Percentiles rank a stretch among this genome's conserved stretches.
These are phyloP conservation scores for Epichloe baconii DNA, from an alignment of 2,329 filamentous ascomycete species.

Conservation along the genomic window DNA sequence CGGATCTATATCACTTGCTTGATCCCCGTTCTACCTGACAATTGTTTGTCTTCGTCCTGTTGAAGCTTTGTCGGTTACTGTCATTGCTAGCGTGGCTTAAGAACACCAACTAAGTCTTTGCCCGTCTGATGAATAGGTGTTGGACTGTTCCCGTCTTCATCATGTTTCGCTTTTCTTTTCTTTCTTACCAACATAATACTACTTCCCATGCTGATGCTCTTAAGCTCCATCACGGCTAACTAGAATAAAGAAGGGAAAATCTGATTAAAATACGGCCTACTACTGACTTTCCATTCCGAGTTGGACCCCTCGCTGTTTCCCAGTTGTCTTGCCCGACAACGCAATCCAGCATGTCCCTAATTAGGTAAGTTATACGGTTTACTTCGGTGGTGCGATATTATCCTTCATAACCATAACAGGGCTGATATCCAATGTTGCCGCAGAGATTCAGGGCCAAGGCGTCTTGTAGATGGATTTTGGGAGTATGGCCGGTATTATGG, in stretches of 20 bases:
- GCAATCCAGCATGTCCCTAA: neutral
- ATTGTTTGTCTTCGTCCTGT: neutral
- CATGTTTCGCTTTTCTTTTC: neutral
- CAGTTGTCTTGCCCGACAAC: neutral
- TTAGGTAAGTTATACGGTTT: neutral
- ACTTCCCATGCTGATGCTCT: too few species aligned
- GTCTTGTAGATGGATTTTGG: conserved; percentile 16
- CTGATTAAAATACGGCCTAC: neutral
- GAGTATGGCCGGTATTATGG: conserved; percentile 63
- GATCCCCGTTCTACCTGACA: neutral
- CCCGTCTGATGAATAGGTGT: neutral
- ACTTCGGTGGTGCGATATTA: too few species aligned
- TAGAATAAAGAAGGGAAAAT: neutral
- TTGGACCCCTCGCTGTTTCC: neutral
- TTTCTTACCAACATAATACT: neutral
- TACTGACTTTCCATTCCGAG: neutral
- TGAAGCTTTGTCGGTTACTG: too few species aligned
- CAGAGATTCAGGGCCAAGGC: neutral
- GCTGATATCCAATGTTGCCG: neutral
- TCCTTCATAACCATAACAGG: neutral
- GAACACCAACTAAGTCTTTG: neutral
- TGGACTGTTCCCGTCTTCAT: neutral
- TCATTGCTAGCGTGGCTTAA: neutral
- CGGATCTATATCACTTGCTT: neutral
- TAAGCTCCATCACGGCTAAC: too few species aligned